These are phyloP conservation scores for Eimeria zaria DNA, from an alignment of 169 alveolate genomes.

Conservation along the genomic window DNA sequence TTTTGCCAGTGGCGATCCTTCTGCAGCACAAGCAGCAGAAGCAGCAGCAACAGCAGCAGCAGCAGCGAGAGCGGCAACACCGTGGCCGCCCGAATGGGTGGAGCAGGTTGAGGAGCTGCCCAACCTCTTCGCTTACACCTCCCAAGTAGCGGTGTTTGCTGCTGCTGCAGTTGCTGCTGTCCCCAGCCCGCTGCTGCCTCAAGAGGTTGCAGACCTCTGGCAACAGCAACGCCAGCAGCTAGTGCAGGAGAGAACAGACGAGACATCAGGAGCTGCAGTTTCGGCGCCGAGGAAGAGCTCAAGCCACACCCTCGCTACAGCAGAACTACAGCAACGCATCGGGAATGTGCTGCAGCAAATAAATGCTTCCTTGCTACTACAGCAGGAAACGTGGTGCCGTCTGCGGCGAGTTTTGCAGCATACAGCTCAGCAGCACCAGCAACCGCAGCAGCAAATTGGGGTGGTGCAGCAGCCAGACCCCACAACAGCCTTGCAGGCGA, in stretches of 20 bases:
- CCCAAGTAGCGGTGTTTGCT: slow-evolving; percentile 72
- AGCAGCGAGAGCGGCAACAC: not conserved
- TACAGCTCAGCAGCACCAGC: slow-evolving; percentile 46
- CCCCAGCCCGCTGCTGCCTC: slow-evolving; percentile 80
- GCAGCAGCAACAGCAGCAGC: slow-evolving; percentile 39
- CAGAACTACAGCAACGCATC: slow-evolving; percentile 68
- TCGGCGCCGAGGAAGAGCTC: not conserved
- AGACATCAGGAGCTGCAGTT: slow-evolving; percentile 2
- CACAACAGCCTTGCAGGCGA: not conserved
- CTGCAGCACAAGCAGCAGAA: slow-evolving; percentile 58
- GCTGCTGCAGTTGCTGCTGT: slow-evolving; percentile 76
- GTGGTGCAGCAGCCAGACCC: not conserved
- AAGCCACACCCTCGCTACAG: slow-evolving; percentile 16
- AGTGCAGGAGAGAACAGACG: slow-evolving; percentile 43
- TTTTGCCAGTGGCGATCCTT: slow-evolving; percentile 38
- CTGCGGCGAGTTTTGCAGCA: slow-evolving; percentile 53
- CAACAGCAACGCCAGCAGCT: slow-evolving; percentile 54
- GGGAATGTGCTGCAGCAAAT: slow-evolving; percentile 57
- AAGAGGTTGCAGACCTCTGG: slow-evolving; percentile 50
- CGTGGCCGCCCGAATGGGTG: slow-evolving; percentile 60
- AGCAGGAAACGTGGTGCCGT: slow-evolving; percentile 62
- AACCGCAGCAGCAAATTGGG: slow-evolving; percentile 41
- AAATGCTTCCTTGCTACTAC: slow-evolving; percentile 72
- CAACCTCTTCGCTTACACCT: slow-evolving; percentile 33
- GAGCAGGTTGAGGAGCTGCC: slow-evolving; percentile 26